Evolutionary conservation across 2,329 filamentous ascomycete species (phyloP).

Genomic region (Aspergillus melleus): DNA sequence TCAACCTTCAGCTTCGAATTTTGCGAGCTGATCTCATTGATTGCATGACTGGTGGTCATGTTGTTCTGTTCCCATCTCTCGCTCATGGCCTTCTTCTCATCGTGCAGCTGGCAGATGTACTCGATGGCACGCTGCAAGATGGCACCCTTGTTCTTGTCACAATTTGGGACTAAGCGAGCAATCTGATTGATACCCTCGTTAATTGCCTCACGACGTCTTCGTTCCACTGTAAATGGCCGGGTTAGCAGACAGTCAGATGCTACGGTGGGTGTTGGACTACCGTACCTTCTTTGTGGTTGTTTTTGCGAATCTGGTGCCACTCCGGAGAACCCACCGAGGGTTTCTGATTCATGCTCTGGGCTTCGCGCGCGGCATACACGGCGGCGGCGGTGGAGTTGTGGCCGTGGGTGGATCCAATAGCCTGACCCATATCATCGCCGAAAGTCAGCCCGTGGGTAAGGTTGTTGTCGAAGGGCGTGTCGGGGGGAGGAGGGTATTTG

Average conservation of each 20-base stretch:
- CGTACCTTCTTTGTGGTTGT: slow-evolving; percentile 98
- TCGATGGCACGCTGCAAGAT: slow-evolving; percentile 91
- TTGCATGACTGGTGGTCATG: slow-evolving; percentile 46
- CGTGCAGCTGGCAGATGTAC: slow-evolving; percentile 81
- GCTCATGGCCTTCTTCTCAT: slow-evolving; percentile 45
- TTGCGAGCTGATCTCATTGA: slow-evolving; percentile 86
- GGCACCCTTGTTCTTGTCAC: slow-evolving; percentile 98
- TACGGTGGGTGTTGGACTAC: not conserved
- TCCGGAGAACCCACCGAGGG: slow-evolving; percentile 93
- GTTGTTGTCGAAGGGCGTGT: slow-evolving; percentile 39
- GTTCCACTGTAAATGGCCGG: slow-evolving; percentile 67
- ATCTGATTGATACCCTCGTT: slow-evolving; percentile 99
- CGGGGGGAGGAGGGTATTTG: slow-evolving; percentile 47
- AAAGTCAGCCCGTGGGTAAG: slow-evolving; percentile 37
- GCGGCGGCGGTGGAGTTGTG: slow-evolving; percentile 62
- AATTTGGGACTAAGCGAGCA: slow-evolving; percentile 94
- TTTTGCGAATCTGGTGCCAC: slow-evolving; percentile 96
- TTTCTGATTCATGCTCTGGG: slow-evolving; percentile 61
- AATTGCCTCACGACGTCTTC: slow-evolving; percentile 93
- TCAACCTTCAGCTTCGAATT: slow-evolving; percentile 96
- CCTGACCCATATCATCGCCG: slow-evolving; percentile 43
- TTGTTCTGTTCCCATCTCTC: slow-evolving; percentile 45
- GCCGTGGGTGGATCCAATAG: slow-evolving; percentile 37
- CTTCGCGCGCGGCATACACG: slow-evolving; percentile 53
- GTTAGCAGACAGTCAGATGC: slow-evolving; percentile 22